Conservation (phyloP, 345 rosid genomes). For the Euphorbia pulcherrima region DNA sequence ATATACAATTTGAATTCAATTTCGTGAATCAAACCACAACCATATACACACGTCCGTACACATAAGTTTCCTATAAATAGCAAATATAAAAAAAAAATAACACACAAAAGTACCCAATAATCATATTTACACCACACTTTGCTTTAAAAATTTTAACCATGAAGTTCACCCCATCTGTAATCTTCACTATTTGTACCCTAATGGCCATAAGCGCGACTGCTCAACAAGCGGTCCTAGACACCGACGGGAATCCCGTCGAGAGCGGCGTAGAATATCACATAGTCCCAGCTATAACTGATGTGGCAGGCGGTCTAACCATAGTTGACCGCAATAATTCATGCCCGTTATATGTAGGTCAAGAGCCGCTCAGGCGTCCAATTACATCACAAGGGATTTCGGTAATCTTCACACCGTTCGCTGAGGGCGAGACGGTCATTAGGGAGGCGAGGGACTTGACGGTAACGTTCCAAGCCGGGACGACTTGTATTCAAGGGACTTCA, state of each 20-base stretch:
- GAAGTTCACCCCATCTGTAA: not conserved
- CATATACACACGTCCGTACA: too few species aligned
- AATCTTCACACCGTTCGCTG: conserved; percentile 13
- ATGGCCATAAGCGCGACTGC: conserved; percentile 7
- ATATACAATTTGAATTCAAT: not conserved
- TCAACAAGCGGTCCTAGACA: conserved; percentile 24
- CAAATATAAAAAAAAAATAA: not conserved
- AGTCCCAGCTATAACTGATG: conserved; percentile 11
- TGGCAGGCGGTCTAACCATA: conserved; percentile 22
- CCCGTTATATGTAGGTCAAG: conserved; percentile 23
- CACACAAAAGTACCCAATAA: too few species aligned
- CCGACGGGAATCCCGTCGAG: conserved; percentile 17
- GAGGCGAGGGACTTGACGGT: conserved; percentile 24
- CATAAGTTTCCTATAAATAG: not conserved
- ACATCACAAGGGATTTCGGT: conserved; percentile 13
- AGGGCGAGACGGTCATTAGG: conserved; percentile 17
- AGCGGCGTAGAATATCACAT: conserved; percentile 22
- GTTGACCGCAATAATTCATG: conserved; percentile 12
- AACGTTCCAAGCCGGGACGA: conserved; percentile 13
- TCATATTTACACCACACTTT: not conserved
- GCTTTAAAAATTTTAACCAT: too few species aligned
- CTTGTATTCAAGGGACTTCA: conserved; percentile 14
- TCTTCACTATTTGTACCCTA: conserved; percentile 15
- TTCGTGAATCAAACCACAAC: not conserved
- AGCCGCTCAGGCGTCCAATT: not conserved